Base-by-base conservation (phyloP, 2,329 filamentous ascomycete species). In the Tolypocladium pustulatum region DNA sequence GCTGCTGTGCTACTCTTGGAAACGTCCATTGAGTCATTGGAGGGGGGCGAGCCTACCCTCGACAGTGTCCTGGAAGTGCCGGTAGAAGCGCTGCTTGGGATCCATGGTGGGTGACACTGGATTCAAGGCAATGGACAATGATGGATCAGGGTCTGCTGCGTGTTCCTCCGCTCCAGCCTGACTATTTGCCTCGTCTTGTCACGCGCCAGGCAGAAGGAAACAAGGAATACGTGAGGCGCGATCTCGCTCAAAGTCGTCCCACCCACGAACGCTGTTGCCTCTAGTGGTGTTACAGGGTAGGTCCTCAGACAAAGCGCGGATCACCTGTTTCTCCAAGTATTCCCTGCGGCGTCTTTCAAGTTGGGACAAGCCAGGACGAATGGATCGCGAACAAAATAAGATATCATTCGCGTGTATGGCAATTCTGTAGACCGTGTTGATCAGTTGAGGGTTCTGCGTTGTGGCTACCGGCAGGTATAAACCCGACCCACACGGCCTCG, bases 81-180 rank as follows among this genome's bases (percentile, higher is more conserved):
- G 84, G 71, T 93, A 92, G 76, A 96, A 96, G 41, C 84, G 84
- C 68, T 93, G 87, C 65, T 91, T 94, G 59, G 71, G 68, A 60
- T 75, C 71, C 72, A 74, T 74, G 57, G 54, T 41, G 17, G 13
- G 10, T 9, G 49, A 7, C 20, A 3, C 27, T 22, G 30, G 10
- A 53, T 36, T 1, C 30, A 32, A 7, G 2, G 20, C 20, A 7
- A 22, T 22, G 10, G 49, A 5, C 17, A 20, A 53, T 2, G 30
- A 53, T 4, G 20, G 49, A 36, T 36, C 30, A 22, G n/a, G 6
- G 4, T n/a, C 9, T 52, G 30, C 17, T 8, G 46, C 49, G 49
- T n/a, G 30, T n/a, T 34, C 27, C 20, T 34, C 10, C 30, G 7
- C 30, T n/a, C 30, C 1, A 17, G 20, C 30, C 30, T 9, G 9